phyloP scores from a whole-genome alignment of 495 filamentous ascomycete species.

The Penicillium manginii region DNA sequence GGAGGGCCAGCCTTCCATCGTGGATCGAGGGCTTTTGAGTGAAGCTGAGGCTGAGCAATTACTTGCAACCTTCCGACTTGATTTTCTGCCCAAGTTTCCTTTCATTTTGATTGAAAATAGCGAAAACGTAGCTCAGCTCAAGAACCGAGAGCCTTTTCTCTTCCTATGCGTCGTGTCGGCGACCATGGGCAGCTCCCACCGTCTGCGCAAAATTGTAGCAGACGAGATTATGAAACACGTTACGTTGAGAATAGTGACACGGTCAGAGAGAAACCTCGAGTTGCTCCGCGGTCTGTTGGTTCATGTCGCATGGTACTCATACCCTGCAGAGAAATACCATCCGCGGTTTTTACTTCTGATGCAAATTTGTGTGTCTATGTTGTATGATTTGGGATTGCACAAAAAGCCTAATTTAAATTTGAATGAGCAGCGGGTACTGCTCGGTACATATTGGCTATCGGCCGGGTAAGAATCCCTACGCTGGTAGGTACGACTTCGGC shows the following conservation, averaged over 20 bases:
- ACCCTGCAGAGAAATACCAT: slow-evolving; percentile 26
- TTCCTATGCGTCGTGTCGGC: slow-evolving; percentile 26
- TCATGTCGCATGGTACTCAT: slow-evolving; percentile 28
- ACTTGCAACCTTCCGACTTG: slow-evolving; percentile 18
- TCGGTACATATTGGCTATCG: slow-evolving; percentile 29
- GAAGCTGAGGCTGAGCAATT: slow-evolving; percentile 24
- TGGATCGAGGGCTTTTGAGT: slow-evolving; percentile 27
- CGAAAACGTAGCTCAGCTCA: slow-evolving; percentile 18
- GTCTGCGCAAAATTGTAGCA: slow-evolving; percentile 18
- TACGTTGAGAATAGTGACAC: slow-evolving; percentile 20
- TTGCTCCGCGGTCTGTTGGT: slow-evolving; percentile 27
- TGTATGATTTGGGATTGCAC: slow-evolving; percentile 27
- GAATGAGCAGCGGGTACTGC: slow-evolving; percentile 26
- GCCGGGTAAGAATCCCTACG: slow-evolving; percentile 16
- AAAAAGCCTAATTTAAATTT: slow-evolving; percentile 17
- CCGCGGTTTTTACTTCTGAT: slow-evolving; percentile 27
- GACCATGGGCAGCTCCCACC: slow-evolving; percentile 22
- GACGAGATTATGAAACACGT: slow-evolving; percentile 31
- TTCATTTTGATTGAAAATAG: slow-evolving; percentile 22
- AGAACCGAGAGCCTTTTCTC: slow-evolving; percentile 22
- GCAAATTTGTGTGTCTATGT: slow-evolving; percentile 25
- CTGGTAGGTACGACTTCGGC: slow-evolving; percentile 5
- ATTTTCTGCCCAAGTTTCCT: slow-evolving; percentile 24
- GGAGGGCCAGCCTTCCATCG: slow-evolving; percentile 26
- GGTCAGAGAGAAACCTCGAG: slow-evolving; percentile 29